Conservation (phyloP, 108 stramenopile species). For the Chaetoceros muelleri region DNA sequence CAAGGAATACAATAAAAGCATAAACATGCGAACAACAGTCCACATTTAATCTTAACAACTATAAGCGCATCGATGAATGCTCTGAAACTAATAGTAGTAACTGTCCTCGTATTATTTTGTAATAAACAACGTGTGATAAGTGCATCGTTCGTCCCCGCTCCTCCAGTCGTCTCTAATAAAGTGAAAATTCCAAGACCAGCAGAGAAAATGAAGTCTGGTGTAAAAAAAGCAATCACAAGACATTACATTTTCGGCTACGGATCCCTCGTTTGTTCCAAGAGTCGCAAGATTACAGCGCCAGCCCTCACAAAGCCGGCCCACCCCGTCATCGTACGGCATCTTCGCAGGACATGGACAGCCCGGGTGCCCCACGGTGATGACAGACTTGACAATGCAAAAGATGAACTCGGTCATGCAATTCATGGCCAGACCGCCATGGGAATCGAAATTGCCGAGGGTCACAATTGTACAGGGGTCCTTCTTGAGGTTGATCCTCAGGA, state of each 20-base stretch:
- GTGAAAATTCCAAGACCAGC: neutral
- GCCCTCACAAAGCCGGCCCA: conserved; percentile 20
- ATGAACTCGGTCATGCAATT: conserved; percentile 5
- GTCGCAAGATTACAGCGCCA: conserved; percentile 45
- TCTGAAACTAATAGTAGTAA: too few species aligned
- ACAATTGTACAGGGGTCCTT: conserved; percentile 49
- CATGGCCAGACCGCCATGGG: conserved; percentile 52
- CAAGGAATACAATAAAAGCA: too few species aligned
- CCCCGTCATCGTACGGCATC: conserved; percentile 34
- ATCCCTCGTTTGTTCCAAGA: conserved; percentile 51
- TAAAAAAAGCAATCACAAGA: neutral
- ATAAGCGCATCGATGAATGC: too few species aligned
- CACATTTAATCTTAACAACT: too few species aligned
- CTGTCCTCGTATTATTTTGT: too few species aligned
- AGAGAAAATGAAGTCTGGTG: neutral
- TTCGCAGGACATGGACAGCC: conserved; percentile 52
- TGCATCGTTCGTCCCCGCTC: too few species aligned
- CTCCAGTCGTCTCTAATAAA: too few species aligned
- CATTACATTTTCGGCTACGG: conserved; percentile 66
- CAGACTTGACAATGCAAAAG: neutral
- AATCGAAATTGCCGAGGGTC: conserved; percentile 24
- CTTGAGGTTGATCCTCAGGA: conserved; percentile 37
- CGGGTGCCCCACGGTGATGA: conserved; percentile 7
- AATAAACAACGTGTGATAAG: too few species aligned
- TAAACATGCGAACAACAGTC: too few species aligned